Conservation (phyloP, 2,329 filamentous ascomycete genomes). For the Thelonectria rubi region DNA sequence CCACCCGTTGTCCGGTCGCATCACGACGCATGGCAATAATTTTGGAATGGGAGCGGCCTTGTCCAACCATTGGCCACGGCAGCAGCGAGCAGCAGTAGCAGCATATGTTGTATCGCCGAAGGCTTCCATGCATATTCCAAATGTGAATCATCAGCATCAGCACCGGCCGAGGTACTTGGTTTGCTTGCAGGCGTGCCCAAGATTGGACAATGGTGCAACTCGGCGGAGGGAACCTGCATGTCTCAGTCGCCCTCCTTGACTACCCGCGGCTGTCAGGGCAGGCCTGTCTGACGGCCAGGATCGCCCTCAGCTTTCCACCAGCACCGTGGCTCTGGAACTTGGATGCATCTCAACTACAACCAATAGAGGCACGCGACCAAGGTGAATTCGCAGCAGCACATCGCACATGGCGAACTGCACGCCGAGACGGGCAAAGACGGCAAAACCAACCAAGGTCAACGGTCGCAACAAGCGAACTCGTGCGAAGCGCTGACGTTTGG, state of each 20-base stretch:
- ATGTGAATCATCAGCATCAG: slow-evolving; percentile 19
- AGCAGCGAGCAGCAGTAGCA: background rate
- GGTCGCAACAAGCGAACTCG: too few relatives aligned
- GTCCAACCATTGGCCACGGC: slow-evolving; percentile 2
- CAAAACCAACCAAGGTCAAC: slow-evolving; percentile 4
- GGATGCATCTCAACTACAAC: slow-evolving; percentile 26
- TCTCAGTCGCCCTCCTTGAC: slow-evolving; percentile 15
- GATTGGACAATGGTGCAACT: slow-evolving; percentile 16
- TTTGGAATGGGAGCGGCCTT: slow-evolving; percentile 3
- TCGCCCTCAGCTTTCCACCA: slow-evolving; percentile 34
- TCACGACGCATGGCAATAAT: slow-evolving; percentile 11
- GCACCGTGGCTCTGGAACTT: slow-evolving; percentile 35
- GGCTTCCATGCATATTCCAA: slow-evolving; percentile 16
- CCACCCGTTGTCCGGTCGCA: slow-evolving; percentile 6
- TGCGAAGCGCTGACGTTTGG: slow-evolving; percentile 7
- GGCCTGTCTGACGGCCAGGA: slow-evolving; percentile 25
- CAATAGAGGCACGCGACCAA: slow-evolving; percentile 20
- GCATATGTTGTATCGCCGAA: slow-evolving; percentile 22
- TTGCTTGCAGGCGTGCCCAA: slow-evolving; percentile 6
- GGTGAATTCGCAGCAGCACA: slow-evolving; percentile 16
- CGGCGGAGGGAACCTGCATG: slow-evolving; percentile 26
- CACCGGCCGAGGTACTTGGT: slow-evolving; percentile 6
- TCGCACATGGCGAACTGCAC: slow-evolving; percentile 6
- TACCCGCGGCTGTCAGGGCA: slow-evolving; percentile 11
- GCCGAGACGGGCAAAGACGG: slow-evolving; percentile 4